Evolutionary conservation across 169 alveolate species (phyloP).

Genomic region (Perkinsus chesapeaki): DNA sequence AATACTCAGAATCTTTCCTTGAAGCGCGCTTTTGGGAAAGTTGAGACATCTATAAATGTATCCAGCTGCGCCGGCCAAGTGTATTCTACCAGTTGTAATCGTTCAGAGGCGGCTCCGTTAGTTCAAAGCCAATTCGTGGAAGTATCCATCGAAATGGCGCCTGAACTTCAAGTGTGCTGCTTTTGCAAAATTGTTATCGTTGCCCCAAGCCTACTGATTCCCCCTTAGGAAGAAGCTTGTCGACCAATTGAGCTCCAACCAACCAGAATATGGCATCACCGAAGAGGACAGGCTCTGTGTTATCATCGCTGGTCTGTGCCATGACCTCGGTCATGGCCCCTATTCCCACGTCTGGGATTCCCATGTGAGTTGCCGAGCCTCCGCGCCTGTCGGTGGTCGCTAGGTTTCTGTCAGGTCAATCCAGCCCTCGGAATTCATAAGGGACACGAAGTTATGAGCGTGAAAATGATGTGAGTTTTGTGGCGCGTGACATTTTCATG

Average conservation of each 20-base stretch:
- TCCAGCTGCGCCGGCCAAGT: no score
- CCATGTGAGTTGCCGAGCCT: slow-evolving; percentile 18
- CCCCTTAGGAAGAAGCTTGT: not conserved
- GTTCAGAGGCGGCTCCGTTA: no score
- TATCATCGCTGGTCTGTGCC: slow-evolving; percentile 62
- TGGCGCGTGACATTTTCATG: not conserved
- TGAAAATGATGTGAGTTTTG: slow-evolving; percentile 40
- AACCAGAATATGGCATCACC: slow-evolving; percentile 29
- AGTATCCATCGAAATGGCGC: no score
- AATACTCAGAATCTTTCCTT: no score
- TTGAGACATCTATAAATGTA: no score
- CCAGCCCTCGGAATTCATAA: not conserved
- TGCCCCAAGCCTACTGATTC: no score
- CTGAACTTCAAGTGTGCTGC: no score
- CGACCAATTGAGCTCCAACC: slow-evolving; percentile 20
- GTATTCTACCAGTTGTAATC: no score
- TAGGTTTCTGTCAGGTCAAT: not conserved
- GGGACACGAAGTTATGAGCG: slow-evolving; percentile 11
- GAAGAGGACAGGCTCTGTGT: slow-evolving; percentile 40
- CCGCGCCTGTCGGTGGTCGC: slow-evolving; percentile 17
- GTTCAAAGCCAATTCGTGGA: no score
- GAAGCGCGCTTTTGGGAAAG: no score
- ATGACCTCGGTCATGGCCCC: slow-evolving; percentile 75
- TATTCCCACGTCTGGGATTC: slow-evolving; percentile 64
- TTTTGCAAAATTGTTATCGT: no score